phyloP scores from a whole-genome alignment of 2,329 filamentous ascomycete genomes.

The Clonostachys byssicola region DNA sequence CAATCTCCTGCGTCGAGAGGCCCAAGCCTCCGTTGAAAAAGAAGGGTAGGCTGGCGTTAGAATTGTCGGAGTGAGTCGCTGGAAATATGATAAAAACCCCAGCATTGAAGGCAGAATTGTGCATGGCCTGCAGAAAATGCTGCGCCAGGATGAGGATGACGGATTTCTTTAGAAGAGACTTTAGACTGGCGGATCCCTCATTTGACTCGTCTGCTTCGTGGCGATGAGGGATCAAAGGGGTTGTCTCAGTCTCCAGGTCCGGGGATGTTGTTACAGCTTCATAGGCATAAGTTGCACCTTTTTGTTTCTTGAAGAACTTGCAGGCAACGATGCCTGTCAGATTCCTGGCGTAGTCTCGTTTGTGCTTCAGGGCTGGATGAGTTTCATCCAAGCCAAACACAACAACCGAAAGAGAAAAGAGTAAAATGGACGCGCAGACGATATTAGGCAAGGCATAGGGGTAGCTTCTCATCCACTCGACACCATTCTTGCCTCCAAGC shows the following conservation, averaged over 20 bases:
- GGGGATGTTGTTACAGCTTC: not conserved
- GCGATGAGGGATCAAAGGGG: not conserved
- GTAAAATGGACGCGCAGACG: conserved; percentile 7
- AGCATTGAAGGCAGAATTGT: conserved; percentile 10
- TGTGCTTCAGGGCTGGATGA: conserved; percentile 4
- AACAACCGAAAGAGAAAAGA: conserved; percentile 8
- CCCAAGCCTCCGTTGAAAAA: conserved; percentile 14
- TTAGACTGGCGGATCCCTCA: too few relatives aligned
- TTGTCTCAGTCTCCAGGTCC: too few relatives aligned
- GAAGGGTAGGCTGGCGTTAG: conserved; percentile 5
- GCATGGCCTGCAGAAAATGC: not conserved
- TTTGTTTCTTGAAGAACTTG: not conserved
- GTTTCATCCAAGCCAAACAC: conserved; percentile 13
- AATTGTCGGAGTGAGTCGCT: conserved; percentile 3
- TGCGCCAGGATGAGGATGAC: not conserved
- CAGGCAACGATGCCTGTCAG: not conserved
- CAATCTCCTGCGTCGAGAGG: conserved; percentile 12
- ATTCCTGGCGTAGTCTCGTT: conserved; percentile 6
- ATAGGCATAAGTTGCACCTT: not conserved
- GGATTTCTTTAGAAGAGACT: not conserved
- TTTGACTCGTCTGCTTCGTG: not conserved
- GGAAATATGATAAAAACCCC: conserved; percentile 13
- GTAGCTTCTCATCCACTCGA: conserved; percentile 10
- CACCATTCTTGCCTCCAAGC: conserved; percentile 8
- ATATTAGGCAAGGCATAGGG: conserved; percentile 14